Base-by-base conservation (phyloP, 2,329 filamentous ascomycete genomes). In the Aspergillus arachidicola region DNA sequence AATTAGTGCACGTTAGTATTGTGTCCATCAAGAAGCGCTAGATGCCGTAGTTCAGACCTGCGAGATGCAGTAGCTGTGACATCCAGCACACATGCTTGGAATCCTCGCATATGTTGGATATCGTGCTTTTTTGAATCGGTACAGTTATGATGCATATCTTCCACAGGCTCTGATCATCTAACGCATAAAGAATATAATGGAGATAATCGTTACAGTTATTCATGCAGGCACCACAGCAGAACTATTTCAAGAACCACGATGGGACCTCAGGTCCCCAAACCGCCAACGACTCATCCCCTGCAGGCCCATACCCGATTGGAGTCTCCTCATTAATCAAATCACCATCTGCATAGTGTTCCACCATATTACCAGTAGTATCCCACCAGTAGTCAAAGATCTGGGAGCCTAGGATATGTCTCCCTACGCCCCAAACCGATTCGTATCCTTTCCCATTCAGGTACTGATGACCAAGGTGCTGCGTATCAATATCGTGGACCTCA, bases 401-500 rank as follows among this genome's bases (percentile, higher is more conserved):
- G 9, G 63, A 65, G 6, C 66, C 66, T 3, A 68, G 60, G 4
- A 68, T 63, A 58, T 68, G 66, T 23, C 66, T 50, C 4, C 66
- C 66, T 2, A 68, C 59, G 10, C 66, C 66, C 66, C 65, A 68
- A 6, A 61, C 58, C 26, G 71, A 73, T 61, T 73, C 74, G 58
- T 84, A 85, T 0, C 76, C 78, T 62, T 83, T 81, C 11, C 74
- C 65, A 0, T 72, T 77, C 36, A 86, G 71, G 80, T 81, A 85
- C 58, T 84, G 79, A 66, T 86, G 84, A 0, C 84, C 84, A 1
- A 86, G 69, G 4, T 78, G 72, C 75, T 86, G 84, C 1, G 80
- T 81, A 61, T 86, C 84, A 57, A 83, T 83, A 64, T 85, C 82
- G 53, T 84, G 80, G 0, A 84, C 82, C 61, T 85, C 84, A 57